Evolutionary conservation across 2,329 filamentous ascomycete species (phyloP).

Genomic region (Neopestalotiopsis sp.): DNA sequence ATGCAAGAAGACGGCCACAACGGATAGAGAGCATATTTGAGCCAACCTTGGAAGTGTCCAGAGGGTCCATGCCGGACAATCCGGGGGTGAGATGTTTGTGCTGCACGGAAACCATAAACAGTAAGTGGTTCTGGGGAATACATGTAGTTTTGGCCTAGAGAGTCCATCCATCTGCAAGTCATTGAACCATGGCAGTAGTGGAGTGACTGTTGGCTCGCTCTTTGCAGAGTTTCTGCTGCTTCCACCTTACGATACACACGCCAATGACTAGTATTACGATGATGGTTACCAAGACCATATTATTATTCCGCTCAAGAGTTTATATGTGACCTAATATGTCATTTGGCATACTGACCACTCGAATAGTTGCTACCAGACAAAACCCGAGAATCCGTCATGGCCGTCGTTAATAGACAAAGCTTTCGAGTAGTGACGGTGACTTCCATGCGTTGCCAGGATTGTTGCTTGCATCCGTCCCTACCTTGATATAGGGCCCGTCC

Average conservation of each 20-base stretch:
- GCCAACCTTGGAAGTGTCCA: background rate
- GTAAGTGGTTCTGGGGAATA: background rate
- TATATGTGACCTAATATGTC: background rate
- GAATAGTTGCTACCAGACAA: background rate
- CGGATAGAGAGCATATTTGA: background rate
- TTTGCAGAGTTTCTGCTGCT: background rate
- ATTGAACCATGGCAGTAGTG: background rate
- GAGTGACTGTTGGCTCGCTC: background rate
- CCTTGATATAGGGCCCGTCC: background rate
- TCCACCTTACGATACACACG: background rate
- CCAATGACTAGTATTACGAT: background rate
- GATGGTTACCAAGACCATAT: background rate
- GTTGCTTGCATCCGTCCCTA: background rate
- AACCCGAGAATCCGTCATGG: background rate
- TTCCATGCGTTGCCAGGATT: background rate
- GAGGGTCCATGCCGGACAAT: slow-evolving; percentile 1
- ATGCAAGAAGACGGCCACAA: background rate
- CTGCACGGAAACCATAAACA: background rate
- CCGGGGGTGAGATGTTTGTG: background rate
- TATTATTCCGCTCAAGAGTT: background rate
- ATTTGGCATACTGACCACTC: background rate
- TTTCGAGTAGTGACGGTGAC: background rate
- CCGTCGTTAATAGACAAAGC: background rate
- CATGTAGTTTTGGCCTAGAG: background rate
- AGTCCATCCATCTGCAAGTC: background rate